phyloP scores from a whole-genome alignment of 2,329 filamentous ascomycete genomes.

The Epichloe hybrida region DNA sequence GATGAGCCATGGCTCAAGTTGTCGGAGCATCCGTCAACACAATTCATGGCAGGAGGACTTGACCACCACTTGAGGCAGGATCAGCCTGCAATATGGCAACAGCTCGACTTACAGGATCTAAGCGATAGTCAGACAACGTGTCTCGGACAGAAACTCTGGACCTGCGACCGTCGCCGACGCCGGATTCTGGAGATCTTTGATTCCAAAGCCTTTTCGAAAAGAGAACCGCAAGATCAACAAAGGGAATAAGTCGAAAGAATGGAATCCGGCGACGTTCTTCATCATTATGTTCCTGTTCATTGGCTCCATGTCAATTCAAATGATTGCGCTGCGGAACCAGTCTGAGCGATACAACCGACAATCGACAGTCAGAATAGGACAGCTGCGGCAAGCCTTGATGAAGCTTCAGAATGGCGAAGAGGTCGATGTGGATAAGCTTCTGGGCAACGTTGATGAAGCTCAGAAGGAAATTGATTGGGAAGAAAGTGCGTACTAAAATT shows the following conservation, averaged over 20 bases:
- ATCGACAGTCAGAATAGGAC: slow-evolving; percentile 63
- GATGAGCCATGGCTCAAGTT: not conserved
- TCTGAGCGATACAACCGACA: slow-evolving; percentile 58
- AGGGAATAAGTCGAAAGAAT: slow-evolving; percentile 41
- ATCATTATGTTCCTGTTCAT: slow-evolving; percentile 75
- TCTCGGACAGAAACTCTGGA: too few species aligned
- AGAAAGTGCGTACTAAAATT: slow-evolving; percentile 44
- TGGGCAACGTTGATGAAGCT: slow-evolving; percentile 61
- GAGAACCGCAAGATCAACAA: slow-evolving; percentile 24
- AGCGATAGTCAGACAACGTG: too few species aligned
- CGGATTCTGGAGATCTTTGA: slow-evolving; percentile 55
- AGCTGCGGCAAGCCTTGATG: slow-evolving; percentile 63
- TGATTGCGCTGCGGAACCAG: slow-evolving; percentile 68
- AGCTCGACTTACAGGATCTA: slow-evolving; percentile 3
- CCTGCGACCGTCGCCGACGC: slow-evolving; percentile 39
- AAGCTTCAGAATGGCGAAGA: slow-evolving; percentile 57
- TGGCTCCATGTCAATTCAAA: slow-evolving; percentile 90
- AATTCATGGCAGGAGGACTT: too few species aligned
- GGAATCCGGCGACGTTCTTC: slow-evolving; percentile 74
- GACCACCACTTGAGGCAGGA: too few species aligned
- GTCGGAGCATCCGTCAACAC: not conserved
- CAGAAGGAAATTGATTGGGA: slow-evolving; percentile 77
- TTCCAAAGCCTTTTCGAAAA: slow-evolving; percentile 52
- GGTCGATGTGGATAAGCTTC: slow-evolving; percentile 69
- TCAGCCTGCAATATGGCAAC: slow-evolving; percentile 5